A percentile compares a stretch with the other conserved stretches of the same genome.
These are phyloP conservation scores for Eleusine coracana DNA, from an alignment of 176 grass and related monocot genomes.

Conservation along the genomic window DNA sequence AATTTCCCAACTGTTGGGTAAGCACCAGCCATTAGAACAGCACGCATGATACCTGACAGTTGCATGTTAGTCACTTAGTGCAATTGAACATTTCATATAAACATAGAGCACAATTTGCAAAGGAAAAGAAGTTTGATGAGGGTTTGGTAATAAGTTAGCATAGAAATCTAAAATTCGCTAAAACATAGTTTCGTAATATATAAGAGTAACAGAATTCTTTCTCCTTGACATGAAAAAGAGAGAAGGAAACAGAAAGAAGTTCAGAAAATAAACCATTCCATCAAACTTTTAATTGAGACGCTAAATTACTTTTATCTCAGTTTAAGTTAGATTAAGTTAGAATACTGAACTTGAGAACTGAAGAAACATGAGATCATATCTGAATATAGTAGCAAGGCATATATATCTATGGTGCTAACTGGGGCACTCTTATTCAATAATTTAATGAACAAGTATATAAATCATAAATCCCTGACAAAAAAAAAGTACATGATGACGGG, in stretches of 20 bases:
- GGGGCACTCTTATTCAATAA: neutral
- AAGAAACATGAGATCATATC: neutral
- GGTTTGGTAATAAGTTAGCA: too few relatives aligned
- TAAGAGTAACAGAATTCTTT: slow-evolving; percentile 2
- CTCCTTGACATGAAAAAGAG: slow-evolving; percentile 11
- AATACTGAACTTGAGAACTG: neutral
- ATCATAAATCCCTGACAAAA: neutral
- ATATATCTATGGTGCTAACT: neutral
- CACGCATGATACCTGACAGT: slow-evolving; percentile 77
- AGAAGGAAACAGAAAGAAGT: neutral
- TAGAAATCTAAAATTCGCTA: neutral
- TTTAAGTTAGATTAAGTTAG: neutral
- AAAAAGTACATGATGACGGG: neutral
- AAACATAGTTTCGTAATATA: slow-evolving; percentile 5
- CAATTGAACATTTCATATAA: slow-evolving; percentile 21
- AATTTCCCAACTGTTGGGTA: slow-evolving; percentile 88
- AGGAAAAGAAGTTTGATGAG: too few relatives aligned
- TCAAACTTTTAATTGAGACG: slow-evolving; percentile 1
- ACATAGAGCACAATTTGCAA: neutral
- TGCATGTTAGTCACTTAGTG: neutral
- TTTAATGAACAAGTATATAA: neutral
- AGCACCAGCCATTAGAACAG: slow-evolving; percentile 76
- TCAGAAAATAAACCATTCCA: neutral
- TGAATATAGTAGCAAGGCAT: neutral
- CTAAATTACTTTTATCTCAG: neutral